Base-by-base conservation (phyloP, 2,329 filamentous ascomycete genomes). In the Trichoderma endophyticum region DNA sequence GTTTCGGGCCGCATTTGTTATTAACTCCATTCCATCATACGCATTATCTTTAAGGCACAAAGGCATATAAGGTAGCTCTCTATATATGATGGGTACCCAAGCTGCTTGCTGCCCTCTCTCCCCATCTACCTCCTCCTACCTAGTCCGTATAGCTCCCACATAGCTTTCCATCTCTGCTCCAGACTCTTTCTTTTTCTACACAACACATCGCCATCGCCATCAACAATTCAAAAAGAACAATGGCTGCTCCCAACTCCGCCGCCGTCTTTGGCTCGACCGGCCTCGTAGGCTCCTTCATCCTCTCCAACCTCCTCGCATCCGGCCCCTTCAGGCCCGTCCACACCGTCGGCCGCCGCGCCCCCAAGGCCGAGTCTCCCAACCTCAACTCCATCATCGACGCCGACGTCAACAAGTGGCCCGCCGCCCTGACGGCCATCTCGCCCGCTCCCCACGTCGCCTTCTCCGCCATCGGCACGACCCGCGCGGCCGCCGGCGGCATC, bases 391-490 rank as follows among this genome's bases (percentile, higher is more conserved):
- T 92, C 75, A 82, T 92, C 77, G 90, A 92, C 30, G 75, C 87
- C 75, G 92, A 97, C 80, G 90, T 89, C 1, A 80, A 87, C 8
- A 86, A 87, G 78, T 98, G 94, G 95, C 82, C 89, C 2, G 75
- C 84, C 11, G 83, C 87, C 75, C 86, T 96, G 63, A 78, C 85
- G 7, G 81, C 84, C 39, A 82, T 92, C 60, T 78, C 83, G 0
- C 88, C 90, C 0, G 74, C 84, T 0, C 90, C 92, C 0, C 80
- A 84, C 1, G 84, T 92, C 75, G 91, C 96, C 83, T 90, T 95
- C 83, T 94, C 92, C 2, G 89, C 89, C 1, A 87, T 98, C 1
- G 95, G 91, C 72, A 97, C 94, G 3, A 98, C 95, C 0, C 89
- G 90, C 63, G 91, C 85, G 0, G 86, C 86, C 14, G 94, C 94